Conservation (phyloP, 768 basidiomycete genomes). For the Suillus paluster region DNA sequence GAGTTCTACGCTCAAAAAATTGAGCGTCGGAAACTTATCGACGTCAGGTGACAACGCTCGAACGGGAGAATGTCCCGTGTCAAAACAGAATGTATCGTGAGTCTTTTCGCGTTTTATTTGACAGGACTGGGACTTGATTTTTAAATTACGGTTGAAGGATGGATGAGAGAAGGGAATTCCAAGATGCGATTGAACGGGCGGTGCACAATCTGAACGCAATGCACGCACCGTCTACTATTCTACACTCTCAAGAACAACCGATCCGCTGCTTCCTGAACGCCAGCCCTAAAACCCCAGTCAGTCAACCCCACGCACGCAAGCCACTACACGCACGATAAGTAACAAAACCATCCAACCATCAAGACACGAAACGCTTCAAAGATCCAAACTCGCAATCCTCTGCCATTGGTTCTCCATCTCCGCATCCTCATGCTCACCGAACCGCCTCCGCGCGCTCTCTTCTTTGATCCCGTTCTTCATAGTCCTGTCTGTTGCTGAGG, state of each 20-base stretch:
- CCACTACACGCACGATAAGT: neutral
- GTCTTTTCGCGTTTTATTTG: too few species aligned
- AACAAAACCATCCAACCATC: conserved; percentile 76
- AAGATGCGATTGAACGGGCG: too few species aligned
- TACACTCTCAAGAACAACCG: conserved; percentile 96
- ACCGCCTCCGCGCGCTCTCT: conserved; percentile 67
- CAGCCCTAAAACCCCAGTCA: conserved; percentile 57
- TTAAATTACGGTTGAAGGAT: too few species aligned
- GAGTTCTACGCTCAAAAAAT: too few species aligned
- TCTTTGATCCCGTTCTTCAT: conserved; percentile 84
- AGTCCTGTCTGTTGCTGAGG: conserved; percentile 88
- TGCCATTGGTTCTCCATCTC: conserved; percentile 50
- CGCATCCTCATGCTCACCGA: conserved; percentile 51
- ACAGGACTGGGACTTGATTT: too few species aligned
- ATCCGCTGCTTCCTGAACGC: conserved; percentile 87
- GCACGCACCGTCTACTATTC: conserved; percentile 71
- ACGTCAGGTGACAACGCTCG: too few species aligned
- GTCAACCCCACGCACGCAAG: too few species aligned
- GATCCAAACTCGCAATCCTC: conserved; percentile 77
- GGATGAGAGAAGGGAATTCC: too few species aligned
- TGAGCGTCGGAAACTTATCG: too few species aligned
- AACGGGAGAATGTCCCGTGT: too few species aligned
- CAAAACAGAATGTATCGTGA: too few species aligned
- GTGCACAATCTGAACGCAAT: too few species aligned
- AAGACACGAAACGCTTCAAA: conserved; percentile 89